phyloP scores from a whole-genome alignment of 108 stramenopile species.

The Skeletonema marinoi region DNA sequence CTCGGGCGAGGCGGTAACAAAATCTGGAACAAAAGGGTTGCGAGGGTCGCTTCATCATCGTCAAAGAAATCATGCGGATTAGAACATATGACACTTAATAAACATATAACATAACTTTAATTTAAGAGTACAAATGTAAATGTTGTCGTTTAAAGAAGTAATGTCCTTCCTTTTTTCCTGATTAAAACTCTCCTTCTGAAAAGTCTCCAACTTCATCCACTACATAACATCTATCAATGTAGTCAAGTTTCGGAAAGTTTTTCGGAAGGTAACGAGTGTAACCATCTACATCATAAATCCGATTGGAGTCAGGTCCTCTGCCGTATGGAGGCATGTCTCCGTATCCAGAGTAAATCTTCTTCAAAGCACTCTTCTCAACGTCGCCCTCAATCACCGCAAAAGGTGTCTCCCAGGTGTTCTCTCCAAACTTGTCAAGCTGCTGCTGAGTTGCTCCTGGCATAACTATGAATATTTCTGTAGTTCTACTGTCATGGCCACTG shows the following conservation, averaged over 20 bases:
- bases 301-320: slow-evolving; percentile 21
- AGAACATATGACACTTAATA: background rate
- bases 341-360: slow-evolving; percentile 18
- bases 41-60: background rate
- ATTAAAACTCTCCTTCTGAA: background rate
- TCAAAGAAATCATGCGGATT: background rate
- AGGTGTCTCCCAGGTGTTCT: slow-evolving; percentile 32
- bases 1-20: background rate
- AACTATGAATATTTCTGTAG: slow-evolving; percentile 40
- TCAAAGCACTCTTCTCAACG: slow-evolving; percentile 1
- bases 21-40: background rate
- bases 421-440: slow-evolving; percentile 27
- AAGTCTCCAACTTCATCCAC: slow-evolving; percentile 8
- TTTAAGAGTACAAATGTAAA: no score
- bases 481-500: slow-evolving; percentile 16
- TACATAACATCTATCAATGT: slow-evolving; percentile 28
- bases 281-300: slow-evolving; percentile 36
- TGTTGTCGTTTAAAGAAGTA: no score
- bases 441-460: slow-evolving; percentile 23
- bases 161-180: no score
- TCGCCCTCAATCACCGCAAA: slow-evolving; percentile 3
- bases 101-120: background rate
- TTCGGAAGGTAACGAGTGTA: slow-evolving; percentile 28
- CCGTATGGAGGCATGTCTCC: slow-evolving; percentile 35
- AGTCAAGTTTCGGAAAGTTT: slow-evolving; percentile 40